These are phyloP conservation scores for Metarhizium guizhouense DNA, from an alignment of 2,329 filamentous ascomycete species.

Conservation along the genomic window DNA sequence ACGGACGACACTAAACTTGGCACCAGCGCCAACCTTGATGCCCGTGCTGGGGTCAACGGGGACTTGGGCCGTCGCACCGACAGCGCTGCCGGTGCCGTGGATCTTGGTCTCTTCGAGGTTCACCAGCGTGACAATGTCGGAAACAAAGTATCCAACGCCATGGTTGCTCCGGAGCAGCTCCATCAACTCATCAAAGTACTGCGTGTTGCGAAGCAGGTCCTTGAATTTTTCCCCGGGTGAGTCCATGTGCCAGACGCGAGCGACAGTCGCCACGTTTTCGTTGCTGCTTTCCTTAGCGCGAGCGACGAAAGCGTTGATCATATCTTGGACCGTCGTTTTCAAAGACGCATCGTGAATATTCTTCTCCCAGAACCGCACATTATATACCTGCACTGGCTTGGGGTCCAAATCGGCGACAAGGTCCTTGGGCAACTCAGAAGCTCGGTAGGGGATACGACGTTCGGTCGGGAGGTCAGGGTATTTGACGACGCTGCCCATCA, in stretches of 20 bases:
- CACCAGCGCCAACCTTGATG: slow-evolving; percentile 12
- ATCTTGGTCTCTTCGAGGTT: slow-evolving; percentile 15
- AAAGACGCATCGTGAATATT: slow-evolving; percentile 17
- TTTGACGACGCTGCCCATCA: slow-evolving; percentile 21
- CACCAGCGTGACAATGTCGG: slow-evolving; percentile 17
- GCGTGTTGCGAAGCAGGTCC: slow-evolving; percentile 15
- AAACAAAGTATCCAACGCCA: slow-evolving; percentile 18
- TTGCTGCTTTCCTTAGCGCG: slow-evolving; percentile 12
- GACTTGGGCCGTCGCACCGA: slow-evolving; percentile 9
- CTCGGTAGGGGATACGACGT: slow-evolving; percentile 16
- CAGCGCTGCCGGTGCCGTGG: slow-evolving; percentile 7
- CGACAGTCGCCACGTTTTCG: slow-evolving; percentile 16
- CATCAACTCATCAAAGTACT: slow-evolving; percentile 20
- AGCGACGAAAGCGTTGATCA: slow-evolving; percentile 17
- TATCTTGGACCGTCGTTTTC: slow-evolving; percentile 16
- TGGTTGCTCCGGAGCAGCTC: slow-evolving; percentile 14
- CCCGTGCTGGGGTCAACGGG: slow-evolving; percentile 14
- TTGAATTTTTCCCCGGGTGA: slow-evolving; percentile 20
- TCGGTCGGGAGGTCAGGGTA: slow-evolving; percentile 18
- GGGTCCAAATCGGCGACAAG: slow-evolving; percentile 17
- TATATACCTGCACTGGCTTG: slow-evolving; percentile 17
- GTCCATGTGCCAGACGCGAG: slow-evolving; percentile 22
- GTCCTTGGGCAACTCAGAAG: slow-evolving; percentile 12
- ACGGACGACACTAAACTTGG: slow-evolving; percentile 9
- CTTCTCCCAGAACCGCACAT: slow-evolving; percentile 18